phyloP scores from a whole-genome alignment of 495 filamentous ascomycete genomes.

The Neurospora terricola region DNA sequence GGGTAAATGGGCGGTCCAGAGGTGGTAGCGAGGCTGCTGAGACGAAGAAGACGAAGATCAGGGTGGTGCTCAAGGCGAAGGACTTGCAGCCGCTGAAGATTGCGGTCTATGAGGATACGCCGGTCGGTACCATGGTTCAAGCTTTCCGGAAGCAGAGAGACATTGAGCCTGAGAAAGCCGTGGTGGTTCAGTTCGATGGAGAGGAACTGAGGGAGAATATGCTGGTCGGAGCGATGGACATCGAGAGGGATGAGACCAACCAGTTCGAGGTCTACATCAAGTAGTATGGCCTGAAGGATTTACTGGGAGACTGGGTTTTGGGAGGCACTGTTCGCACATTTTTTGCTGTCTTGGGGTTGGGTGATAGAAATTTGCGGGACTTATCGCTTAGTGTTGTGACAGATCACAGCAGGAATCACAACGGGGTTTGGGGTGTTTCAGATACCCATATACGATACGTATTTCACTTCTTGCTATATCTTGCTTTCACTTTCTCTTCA shows the following conservation, averaged over 20 bases:
- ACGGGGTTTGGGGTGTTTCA: background rate
- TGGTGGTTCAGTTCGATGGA: constrained; percentile 72
- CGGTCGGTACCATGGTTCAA: constrained; percentile 25
- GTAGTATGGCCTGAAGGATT: constrained; percentile 11
- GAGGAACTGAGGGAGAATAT: constrained; percentile 55
- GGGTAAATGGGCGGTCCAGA: background rate
- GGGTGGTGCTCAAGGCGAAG: constrained; percentile 43
- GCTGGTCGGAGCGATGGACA: constrained; percentile 57
- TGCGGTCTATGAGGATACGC: constrained; percentile 26
- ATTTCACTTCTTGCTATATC: background rate
- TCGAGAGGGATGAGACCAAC: constrained; percentile 59
- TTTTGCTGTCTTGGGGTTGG: background rate
- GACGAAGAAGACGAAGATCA: constrained; percentile 41
- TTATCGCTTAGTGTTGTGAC: background rate
- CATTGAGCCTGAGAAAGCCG: constrained; percentile 31
- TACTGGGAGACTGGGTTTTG: background rate
- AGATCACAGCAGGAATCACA: background rate
- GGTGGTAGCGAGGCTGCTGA: constrained; percentile 10
- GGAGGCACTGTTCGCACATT: background rate
- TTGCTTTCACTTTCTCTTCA: background rate
- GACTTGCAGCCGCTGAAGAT: constrained; percentile 29
- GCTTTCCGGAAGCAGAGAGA: constrained; percentile 26
- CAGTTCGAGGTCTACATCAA: constrained; percentile 65
- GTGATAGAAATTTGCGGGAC: background rate
- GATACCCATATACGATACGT: background rate